phyloP scores from a whole-genome alignment of 495 filamentous ascomycete species.

The Neurospora discreta region DNA sequence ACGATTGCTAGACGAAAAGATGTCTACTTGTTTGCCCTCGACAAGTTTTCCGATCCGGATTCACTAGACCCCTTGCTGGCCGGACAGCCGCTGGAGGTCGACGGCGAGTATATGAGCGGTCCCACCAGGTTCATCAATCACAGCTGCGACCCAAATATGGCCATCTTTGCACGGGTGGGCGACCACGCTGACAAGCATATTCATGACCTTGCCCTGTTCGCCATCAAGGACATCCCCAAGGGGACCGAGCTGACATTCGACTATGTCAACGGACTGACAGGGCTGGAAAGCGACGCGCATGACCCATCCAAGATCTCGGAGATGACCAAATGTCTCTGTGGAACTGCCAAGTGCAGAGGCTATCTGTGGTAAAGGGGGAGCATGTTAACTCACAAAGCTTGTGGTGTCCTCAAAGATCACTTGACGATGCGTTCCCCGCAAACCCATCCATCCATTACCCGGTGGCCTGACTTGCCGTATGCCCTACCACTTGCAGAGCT shows the following conservation, averaged over 20 bases:
- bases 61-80: constrained; percentile 31
- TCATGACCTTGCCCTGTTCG: constrained; percentile 85
- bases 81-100: constrained; percentile 37
- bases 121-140: constrained; percentile 67
- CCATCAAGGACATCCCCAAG: constrained; percentile 53
- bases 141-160: constrained; percentile 61
- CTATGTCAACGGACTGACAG: constrained; percentile 52
- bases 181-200: constrained; percentile 63
- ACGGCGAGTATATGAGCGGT: constrained; percentile 44
- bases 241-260: constrained; percentile 78
- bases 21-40: constrained; percentile 75
- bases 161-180: constrained; percentile 71
- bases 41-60: constrained; percentile 55
- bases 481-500: neutral
- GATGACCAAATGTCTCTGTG: constrained; percentile 57
- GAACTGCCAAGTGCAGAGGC: constrained; percentile 51
- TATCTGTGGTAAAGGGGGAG: constrained; percentile 47
- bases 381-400: neutral
- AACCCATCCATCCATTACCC: neutral
- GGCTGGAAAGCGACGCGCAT: constrained; percentile 36
- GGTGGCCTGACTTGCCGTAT: neutral
- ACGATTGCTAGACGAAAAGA: constrained; percentile 37
- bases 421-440: neutral
- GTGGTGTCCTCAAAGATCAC: neutral
- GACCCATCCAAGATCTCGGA: constrained; percentile 34